Percentiles rank a stretch among this genome's conserved stretches.
Evolutionary conservation across 805 yeast species (phyloP).

Genomic region (Lipomyces chichibuensis): DNA sequence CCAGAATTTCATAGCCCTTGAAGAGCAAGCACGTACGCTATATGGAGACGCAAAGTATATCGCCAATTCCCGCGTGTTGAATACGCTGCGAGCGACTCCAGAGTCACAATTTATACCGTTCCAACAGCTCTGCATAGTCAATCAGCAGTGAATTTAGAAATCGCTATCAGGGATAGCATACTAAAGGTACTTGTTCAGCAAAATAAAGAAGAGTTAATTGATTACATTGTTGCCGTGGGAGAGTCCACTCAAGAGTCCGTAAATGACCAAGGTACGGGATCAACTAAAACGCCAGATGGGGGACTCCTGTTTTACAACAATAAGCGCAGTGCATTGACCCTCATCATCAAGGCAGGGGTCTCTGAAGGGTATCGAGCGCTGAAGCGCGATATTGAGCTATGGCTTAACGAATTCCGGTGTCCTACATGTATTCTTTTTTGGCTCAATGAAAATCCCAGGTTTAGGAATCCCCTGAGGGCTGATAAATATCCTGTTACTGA

Average conservation of each 20-base stretch:
- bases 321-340: neutral
- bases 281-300: neutral
- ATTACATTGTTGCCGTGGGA: neutral
- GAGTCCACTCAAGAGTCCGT: neutral
- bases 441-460: neutral
- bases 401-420: neutral
- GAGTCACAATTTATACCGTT: neutral
- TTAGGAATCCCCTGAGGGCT: neutral
- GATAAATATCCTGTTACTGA: neutral
- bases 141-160: neutral
- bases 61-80: neutral
- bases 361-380: neutral
- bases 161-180: neutral
- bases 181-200: neutral
- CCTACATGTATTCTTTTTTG: neutral
- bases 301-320: neutral
- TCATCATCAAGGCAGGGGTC: neutral
- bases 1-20: neutral
- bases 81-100: neutral
- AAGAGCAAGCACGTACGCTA: neutral
- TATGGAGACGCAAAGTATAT: neutral
- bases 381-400: neutral
- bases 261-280: neutral
- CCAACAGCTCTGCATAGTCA: neutral
- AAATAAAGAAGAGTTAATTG: neutral